These are phyloP conservation scores for Pholiota molesta DNA, from an alignment of 768 basidiomycete species.

Conservation along the genomic window DNA sequence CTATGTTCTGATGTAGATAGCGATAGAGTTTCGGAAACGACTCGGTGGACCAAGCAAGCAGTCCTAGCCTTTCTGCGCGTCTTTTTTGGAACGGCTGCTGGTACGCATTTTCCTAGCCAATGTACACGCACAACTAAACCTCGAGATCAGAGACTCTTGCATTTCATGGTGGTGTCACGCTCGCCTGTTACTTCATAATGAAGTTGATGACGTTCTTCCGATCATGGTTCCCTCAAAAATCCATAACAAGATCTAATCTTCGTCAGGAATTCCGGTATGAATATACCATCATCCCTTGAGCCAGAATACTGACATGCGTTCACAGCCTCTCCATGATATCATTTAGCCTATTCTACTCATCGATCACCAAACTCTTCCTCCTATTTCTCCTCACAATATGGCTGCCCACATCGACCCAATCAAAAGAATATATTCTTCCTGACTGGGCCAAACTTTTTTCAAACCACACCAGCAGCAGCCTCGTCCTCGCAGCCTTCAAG, in stretches of 20 bases:
- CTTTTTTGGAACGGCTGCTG: slow-evolving; percentile 66
- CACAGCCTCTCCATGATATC: slow-evolving; percentile 73
- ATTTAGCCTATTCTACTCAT: slow-evolving; percentile 81
- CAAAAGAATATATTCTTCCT: slow-evolving; percentile 12
- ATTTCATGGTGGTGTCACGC: slow-evolving; percentile 70
- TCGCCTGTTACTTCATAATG: slow-evolving; percentile 58
- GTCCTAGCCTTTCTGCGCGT: slow-evolving; percentile 55
- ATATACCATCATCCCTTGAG: not conserved
- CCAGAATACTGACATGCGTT: not conserved
- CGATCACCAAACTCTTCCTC: slow-evolving; percentile 81
- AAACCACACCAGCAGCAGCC: slow-evolving; percentile 32
- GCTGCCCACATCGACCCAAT: slow-evolving; percentile 47
- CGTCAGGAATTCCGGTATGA: slow-evolving; percentile 63
- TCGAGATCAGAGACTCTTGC: slow-evolving; percentile 64
- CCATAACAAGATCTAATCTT: slow-evolving; percentile 45
- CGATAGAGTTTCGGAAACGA: slow-evolving; percentile 29
- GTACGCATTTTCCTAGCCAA: slow-evolving; percentile 30
- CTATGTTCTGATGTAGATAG: not conserved
- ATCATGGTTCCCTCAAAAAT: slow-evolving; percentile 23
- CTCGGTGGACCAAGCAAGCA: slow-evolving; percentile 57
- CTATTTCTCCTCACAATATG: slow-evolving; percentile 83
- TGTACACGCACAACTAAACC: not conserved
- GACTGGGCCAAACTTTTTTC: slow-evolving; percentile 30
- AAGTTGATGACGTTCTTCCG: slow-evolving; percentile 39
- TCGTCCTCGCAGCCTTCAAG: slow-evolving; percentile 44